These are phyloP conservation scores for Zymoseptoria tritici DNA, from an alignment of 2,329 filamentous ascomycete genomes.

Conservation along the genomic window DNA sequence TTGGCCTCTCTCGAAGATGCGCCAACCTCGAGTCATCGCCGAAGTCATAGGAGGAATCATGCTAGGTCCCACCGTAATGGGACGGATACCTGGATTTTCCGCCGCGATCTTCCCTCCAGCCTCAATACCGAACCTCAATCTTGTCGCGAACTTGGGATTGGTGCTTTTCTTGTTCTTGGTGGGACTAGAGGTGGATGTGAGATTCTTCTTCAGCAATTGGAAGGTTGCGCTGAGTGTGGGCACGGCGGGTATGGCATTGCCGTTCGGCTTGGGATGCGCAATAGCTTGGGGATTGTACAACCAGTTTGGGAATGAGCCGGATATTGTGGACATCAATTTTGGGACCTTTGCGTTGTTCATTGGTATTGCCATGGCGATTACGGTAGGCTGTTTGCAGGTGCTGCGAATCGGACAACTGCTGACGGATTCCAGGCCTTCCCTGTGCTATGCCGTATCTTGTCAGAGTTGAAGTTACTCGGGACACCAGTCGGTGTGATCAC, in stretches of 20 bases:
- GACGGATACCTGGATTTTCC: slow-evolving; percentile 72
- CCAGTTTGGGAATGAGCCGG: slow-evolving; percentile 55
- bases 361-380: slow-evolving; percentile 89
- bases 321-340: slow-evolving; percentile 52
- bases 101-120: slow-evolving; percentile 66
- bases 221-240: slow-evolving; percentile 69
- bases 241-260: slow-evolving; percentile 69
- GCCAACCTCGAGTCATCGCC: slow-evolving; percentile 75
- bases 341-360: slow-evolving; percentile 69
- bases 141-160: slow-evolving; percentile 76
- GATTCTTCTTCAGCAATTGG: slow-evolving; percentile 74
- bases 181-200: slow-evolving; percentile 76
- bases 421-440: slow-evolving; percentile 56
- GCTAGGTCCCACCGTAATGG: slow-evolving; percentile 81
- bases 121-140: slow-evolving; percentile 66
- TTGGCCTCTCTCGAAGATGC: slow-evolving; percentile 67
- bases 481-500: slow-evolving; percentile 83
- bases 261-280: slow-evolving; percentile 73
- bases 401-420: neutral
- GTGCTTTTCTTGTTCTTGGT: slow-evolving; percentile 83
- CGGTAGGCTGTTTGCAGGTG: slow-evolving; percentile 42
- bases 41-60: slow-evolving; percentile 81
- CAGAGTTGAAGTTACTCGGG: slow-evolving; percentile 76
- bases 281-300: slow-evolving; percentile 77
- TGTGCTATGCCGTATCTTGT: slow-evolving; percentile 86